Evolutionary conservation across 1,284 basidiomycete species (phyloP).

Genomic region (Gyrodon tennesseensis): DNA sequence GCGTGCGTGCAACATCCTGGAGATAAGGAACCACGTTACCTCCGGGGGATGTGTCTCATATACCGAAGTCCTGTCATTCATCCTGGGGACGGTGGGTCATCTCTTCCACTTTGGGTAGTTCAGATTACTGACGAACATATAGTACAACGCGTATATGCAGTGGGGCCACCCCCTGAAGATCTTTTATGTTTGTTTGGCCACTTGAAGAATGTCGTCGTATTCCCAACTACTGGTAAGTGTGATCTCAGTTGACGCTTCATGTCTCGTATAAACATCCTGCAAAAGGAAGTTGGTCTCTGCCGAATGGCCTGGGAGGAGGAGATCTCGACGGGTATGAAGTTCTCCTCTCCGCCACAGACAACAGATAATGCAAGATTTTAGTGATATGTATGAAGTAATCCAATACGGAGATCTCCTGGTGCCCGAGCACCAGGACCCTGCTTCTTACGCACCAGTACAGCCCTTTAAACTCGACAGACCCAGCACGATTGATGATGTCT

Average conservation of each 20-base stretch:
- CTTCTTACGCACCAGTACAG: slow-evolving; percentile 51
- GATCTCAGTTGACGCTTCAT: not conserved
- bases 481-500: slow-evolving; percentile 71
- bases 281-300: slow-evolving; percentile 61
- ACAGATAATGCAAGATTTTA: slow-evolving; percentile 32
- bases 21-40: slow-evolving; percentile 51
- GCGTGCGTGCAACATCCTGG: slow-evolving; percentile 57
- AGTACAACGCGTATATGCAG: slow-evolving; percentile 71
- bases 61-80: slow-evolving; percentile 68
- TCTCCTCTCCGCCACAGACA: slow-evolving; percentile 28
- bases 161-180: slow-evolving; percentile 65
- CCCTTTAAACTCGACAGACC: slow-evolving; percentile 54
- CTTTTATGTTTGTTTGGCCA: slow-evolving; percentile 60
- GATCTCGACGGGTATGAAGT: slow-evolving; percentile 67
- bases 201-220: slow-evolving; percentile 70
- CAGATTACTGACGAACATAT: slow-evolving; percentile 16
- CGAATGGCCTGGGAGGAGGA: slow-evolving; percentile 69
- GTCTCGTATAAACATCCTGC: not conserved
- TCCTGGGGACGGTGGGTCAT: slow-evolving; percentile 63
- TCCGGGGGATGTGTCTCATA: slow-evolving; percentile 61
- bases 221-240: slow-evolving; percentile 63
- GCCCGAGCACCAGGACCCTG: slow-evolving; percentile 52
- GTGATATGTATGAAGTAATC: slow-evolving; percentile 60
- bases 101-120: not conserved
- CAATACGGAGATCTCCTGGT: slow-evolving; percentile 57